These are phyloP conservation scores for Aspergillus saccharolyticus DNA, from an alignment of 495 filamentous ascomycete genomes.

Conservation along the genomic window DNA sequence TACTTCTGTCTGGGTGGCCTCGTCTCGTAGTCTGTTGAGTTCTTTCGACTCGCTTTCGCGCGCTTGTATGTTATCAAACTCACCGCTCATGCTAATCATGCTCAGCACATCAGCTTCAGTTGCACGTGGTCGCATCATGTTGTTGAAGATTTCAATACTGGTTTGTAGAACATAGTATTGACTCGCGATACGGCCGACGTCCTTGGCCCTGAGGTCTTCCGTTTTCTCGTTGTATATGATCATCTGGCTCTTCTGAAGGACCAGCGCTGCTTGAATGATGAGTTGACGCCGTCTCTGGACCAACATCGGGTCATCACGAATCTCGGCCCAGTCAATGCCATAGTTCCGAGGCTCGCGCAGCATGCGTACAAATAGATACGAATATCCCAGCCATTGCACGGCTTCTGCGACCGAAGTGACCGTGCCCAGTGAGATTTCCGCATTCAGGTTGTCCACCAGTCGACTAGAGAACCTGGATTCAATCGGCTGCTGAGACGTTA, in stretches of 20 bases:
- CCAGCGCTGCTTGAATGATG: conserved; percentile 78
- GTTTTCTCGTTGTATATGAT: conserved; percentile 95
- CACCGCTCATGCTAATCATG: conserved; percentile 94
- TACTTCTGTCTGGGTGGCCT: conserved; percentile 66
- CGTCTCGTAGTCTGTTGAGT: conserved; percentile 59
- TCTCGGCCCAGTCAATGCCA: conserved; percentile 94
- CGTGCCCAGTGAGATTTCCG: conserved; percentile 88
- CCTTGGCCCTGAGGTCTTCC: conserved; percentile 85
- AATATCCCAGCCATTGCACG: conserved; percentile 96
- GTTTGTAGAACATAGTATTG: conserved; percentile 93
- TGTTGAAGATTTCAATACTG: conserved; percentile 93
- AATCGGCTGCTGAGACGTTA: conserved; percentile 93
- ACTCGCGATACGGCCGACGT: conserved; percentile 93
- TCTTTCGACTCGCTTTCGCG: conserved; percentile 83
- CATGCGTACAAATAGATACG: conserved; percentile 96
- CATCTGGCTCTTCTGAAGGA: conserved; percentile 91
- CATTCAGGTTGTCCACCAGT: conserved; percentile 94
- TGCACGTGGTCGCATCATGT: conserved; percentile 73
- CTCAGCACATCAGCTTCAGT: conserved; percentile 84
- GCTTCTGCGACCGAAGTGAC: conserved; percentile 93
- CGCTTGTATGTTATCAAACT: conserved; percentile 95
- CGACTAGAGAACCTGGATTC: conserved; percentile 88
- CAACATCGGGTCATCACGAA: conserved; percentile 76
- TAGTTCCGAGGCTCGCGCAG: conserved; percentile 84
- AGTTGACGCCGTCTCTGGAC: conserved; percentile 76